phyloP scores from a whole-genome alignment of 768 basidiomycete genomes.

The Neoboletus magnificus region DNA sequence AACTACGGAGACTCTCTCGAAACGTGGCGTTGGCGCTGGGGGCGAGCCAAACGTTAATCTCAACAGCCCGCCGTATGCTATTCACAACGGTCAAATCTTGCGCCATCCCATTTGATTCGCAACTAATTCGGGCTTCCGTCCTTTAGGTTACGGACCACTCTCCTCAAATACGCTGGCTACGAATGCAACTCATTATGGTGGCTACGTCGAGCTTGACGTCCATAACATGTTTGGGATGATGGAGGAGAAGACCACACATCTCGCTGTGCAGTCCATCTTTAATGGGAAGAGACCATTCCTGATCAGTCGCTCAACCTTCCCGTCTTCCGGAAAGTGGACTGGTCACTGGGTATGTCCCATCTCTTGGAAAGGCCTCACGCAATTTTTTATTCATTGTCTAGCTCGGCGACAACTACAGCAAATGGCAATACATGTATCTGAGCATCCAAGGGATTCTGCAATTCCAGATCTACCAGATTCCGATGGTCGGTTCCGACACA shows the following conservation, averaged over 20 bases:
- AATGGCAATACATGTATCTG: constrained; percentile 68
- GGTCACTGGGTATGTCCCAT: constrained; percentile 58
- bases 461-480: constrained; percentile 82
- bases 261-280: constrained; percentile 50
- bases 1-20: constrained; percentile 23
- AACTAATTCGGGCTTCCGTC: not conserved
- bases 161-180: constrained; percentile 57
- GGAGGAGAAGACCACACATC: constrained; percentile 65
- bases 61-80: constrained; percentile 61
- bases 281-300: constrained; percentile 67
- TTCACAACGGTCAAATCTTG: constrained; percentile 58
- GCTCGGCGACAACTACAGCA: constrained; percentile 76
- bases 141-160: constrained; percentile 49
- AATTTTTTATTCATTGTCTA: constrained; percentile 18
- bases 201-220: constrained; percentile 59
- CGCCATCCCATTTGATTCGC: not conserved
- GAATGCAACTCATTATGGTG: constrained; percentile 66
- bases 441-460: constrained; percentile 76
- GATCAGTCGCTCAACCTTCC: constrained; percentile 67
- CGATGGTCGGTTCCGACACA: constrained; percentile 80
- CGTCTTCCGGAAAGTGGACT: constrained; percentile 65
- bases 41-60: constrained; percentile 46
- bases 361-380: not conserved
- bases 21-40: constrained; percentile 51
- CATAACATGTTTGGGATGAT: constrained; percentile 73